These are phyloP conservation scores for Starmerella scarabaei DNA, from an alignment of 805 yeast species.

Conservation along the genomic window DNA sequence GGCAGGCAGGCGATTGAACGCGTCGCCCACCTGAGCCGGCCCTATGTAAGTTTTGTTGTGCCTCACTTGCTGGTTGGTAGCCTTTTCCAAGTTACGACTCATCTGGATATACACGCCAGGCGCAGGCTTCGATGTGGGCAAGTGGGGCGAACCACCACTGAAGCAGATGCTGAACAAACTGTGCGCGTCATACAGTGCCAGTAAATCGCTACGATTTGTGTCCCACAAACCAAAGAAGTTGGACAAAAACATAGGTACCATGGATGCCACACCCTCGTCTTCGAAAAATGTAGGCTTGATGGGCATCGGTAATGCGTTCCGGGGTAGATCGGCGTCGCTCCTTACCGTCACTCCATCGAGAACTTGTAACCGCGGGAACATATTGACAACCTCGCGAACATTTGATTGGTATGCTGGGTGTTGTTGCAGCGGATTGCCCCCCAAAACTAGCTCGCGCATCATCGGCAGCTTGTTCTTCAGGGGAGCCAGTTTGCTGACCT, in stretches of 20 bases:
- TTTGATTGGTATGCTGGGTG: slow-evolving; percentile 36
- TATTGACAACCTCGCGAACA: slow-evolving; percentile 41
- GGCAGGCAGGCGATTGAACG: slow-evolving; percentile 60
- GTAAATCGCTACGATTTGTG: slow-evolving; percentile 51
- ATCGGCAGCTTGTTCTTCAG: slow-evolving; percentile 66
- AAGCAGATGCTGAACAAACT: slow-evolving; percentile 76
- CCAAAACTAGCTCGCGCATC: slow-evolving; percentile 63
- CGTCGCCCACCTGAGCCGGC: slow-evolving; percentile 45
- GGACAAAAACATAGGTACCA: slow-evolving; percentile 65
- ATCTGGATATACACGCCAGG: not conserved
- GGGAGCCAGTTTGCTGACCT: slow-evolving; percentile 47
- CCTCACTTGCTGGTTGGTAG: slow-evolving; percentile 39
- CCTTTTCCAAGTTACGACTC: slow-evolving; percentile 45
- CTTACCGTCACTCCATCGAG: slow-evolving; percentile 69
- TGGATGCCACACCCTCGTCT: slow-evolving; percentile 50
- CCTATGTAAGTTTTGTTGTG: slow-evolving; percentile 53
- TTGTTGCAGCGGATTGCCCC: slow-evolving; percentile 57
- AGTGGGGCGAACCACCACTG: slow-evolving; percentile 56
- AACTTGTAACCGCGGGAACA: slow-evolving; percentile 69
- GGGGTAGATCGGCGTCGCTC: slow-evolving; percentile 47
- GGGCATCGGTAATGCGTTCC: slow-evolving; percentile 26
- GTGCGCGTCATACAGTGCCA: slow-evolving; percentile 62
- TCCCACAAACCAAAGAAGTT: slow-evolving; percentile 78
- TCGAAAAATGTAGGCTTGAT: slow-evolving; percentile 66
- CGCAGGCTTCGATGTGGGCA: slow-evolving; percentile 12